Evolutionary conservation across 2,329 filamentous ascomycete genomes (phyloP).

Genomic region (Epichloe brachyelytri): DNA sequence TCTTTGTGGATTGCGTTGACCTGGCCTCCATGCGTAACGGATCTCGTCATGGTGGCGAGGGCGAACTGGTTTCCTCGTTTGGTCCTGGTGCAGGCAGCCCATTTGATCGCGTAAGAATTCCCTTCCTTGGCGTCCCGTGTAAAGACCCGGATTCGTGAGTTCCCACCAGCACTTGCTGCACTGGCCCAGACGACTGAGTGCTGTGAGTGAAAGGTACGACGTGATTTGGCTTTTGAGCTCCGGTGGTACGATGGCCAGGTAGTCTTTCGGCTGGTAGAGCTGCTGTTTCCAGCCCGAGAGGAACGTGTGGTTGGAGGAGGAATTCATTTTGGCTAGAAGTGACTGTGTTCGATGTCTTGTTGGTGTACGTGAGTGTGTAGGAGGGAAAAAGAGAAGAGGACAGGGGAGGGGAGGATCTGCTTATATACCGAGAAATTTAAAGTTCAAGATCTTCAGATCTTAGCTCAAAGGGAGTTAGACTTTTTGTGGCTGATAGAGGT

Average conservation of each 20-base stretch:
- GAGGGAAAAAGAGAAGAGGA: neutral
- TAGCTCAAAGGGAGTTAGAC: no score
- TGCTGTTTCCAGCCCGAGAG: neutral
- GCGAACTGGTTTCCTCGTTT: neutral
- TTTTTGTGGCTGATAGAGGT: no score
- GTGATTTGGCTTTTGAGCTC: neutral
- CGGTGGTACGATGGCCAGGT: neutral
- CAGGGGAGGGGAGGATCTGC: neutral
- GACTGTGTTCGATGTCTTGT: neutral
- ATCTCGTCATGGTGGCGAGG: neutral
- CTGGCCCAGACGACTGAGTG: neutral
- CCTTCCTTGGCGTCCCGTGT: neutral
- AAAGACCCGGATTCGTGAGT: neutral
- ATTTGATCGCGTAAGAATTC: constrained; percentile 1
- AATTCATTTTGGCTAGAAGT: constrained; percentile 21
- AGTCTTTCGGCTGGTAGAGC: neutral
- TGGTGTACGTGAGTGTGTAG: no score
- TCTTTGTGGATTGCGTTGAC: neutral
- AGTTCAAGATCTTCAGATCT: no score
- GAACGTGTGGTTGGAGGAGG: constrained; percentile 12
- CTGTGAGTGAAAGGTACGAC: neutral
- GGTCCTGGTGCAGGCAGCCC: neutral
- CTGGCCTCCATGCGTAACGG: neutral
- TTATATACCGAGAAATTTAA: neutral
- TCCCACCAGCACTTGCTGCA: neutral